Conservation (phyloP, 2,329 filamentous ascomycete genomes). For the Blastomyces parvus region DNA sequence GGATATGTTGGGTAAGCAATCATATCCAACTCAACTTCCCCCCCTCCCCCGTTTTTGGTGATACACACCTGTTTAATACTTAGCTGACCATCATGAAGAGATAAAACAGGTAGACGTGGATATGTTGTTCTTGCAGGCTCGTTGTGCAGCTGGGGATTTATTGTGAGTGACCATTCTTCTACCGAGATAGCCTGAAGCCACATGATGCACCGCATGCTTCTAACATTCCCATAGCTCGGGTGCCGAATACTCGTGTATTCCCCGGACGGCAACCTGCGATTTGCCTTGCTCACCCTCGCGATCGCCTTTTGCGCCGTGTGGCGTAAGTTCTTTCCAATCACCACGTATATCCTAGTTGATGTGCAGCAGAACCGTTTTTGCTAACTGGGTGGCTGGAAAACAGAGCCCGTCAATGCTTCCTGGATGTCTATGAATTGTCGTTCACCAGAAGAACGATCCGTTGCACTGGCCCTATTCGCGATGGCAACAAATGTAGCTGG, state of each 20-base stretch:
- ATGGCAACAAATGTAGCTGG: neutral
- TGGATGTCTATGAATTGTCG: neutral
- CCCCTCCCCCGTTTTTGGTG: too few relatives aligned
- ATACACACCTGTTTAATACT: neutral
- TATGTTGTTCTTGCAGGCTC: constrained; percentile 9
- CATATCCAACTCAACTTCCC: too few relatives aligned
- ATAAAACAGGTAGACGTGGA: constrained; percentile 8
- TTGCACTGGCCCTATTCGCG: neutral
- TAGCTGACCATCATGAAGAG: neutral
- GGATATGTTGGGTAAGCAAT: constrained; percentile 8
- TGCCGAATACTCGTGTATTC: constrained; percentile 7
- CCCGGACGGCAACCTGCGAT: constrained; percentile 4
- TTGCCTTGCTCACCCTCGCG: constrained; percentile 8
- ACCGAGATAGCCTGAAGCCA: neutral
- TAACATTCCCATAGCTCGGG: constrained; percentile 7
- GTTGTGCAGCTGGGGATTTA: constrained; percentile 11
- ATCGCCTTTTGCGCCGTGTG: constrained; percentile 10
- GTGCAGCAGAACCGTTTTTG: neutral
- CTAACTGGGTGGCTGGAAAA: neutral
- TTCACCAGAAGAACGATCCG: constrained; percentile 1
- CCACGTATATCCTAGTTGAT: neutral
- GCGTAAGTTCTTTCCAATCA: constrained; percentile 6
- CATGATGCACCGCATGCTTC: neutral
- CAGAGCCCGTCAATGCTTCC: neutral
- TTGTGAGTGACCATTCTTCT: constrained; percentile 1